Evolutionary conservation across 164 flowering plant genomes (phyloP).

Genomic region (Stephania cephalantha): DNA sequence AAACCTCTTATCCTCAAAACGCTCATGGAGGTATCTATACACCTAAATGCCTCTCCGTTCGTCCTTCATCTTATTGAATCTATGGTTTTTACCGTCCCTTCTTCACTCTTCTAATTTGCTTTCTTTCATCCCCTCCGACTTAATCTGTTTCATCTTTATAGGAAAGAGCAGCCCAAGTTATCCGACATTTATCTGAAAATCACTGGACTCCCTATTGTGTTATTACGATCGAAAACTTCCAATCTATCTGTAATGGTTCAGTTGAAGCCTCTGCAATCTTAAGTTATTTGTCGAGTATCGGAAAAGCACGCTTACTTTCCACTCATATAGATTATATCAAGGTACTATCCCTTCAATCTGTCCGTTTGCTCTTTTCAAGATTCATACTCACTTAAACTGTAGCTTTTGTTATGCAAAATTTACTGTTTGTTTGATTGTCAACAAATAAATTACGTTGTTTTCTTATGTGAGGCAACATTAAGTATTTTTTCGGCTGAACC

Average conservation of each 20-base stretch:
- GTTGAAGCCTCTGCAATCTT: slow-evolving; percentile 60
- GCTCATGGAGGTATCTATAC: slow-evolving; percentile 45
- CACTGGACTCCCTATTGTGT: slow-evolving; percentile 76
- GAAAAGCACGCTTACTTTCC: slow-evolving; percentile 51
- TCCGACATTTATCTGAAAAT: slow-evolving; percentile 46
- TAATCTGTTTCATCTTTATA: slow-evolving; percentile 17
- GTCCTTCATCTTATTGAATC: neutral
- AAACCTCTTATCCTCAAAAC: slow-evolving; percentile 42
- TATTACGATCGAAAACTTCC: slow-evolving; percentile 54
- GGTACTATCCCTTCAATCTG: slow-evolving; percentile 30
- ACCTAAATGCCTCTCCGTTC: neutral
- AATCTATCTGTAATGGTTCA: slow-evolving; percentile 49
- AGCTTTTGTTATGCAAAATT: neutral
- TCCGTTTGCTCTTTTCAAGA: neutral
- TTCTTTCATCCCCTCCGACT: too few relatives aligned
- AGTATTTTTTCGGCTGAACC: too few relatives aligned
- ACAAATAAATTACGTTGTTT: neutral
- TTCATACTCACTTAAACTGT: too few relatives aligned
- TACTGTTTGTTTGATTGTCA: neutral
- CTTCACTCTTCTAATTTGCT: too few relatives aligned
- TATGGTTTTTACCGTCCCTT: neutral
- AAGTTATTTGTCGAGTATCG: slow-evolving; percentile 52
- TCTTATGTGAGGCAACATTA: too few relatives aligned
- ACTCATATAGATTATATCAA: slow-evolving; percentile 45
- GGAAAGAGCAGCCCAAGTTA: slow-evolving; percentile 57